Evolutionary conservation across 2,329 filamentous ascomycete species (phyloP), one percentile per base, ranked within the genome.

Genomic region (Ophiostoma australiae): DNA sequence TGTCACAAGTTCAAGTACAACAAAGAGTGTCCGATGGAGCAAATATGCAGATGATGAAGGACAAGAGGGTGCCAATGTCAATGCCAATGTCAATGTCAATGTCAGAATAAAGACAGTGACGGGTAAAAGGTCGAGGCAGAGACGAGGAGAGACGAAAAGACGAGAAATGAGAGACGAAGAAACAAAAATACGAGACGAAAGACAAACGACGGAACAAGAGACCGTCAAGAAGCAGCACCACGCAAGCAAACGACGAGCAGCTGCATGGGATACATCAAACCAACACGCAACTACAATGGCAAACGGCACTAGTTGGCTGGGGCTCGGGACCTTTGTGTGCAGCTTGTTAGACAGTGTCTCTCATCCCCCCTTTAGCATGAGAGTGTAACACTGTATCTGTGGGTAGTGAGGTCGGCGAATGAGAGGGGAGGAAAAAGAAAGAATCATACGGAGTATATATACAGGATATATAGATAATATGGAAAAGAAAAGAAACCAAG

Each of bases 301-400:
- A 61, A 61, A 61, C 58, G 27, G 17, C 58, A 61, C 58, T 61
- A 61, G 58, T 37, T 39, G 33, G 33, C 63, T 33, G 33, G 35
- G 31, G 17, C 33, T 66, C 63, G 63, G 31, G 35, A 66, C 63
- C 35, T 61, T 33, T 61, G 55, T 61, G 23, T 61, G 55, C 27
- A 15, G 58, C 58, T 61, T 33, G 58, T 61, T 61, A 61, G 58
- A 61, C 58, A 61, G 58, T 61, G 58, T 61, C 58, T 61, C 58
- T 61, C 52, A 58, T 27, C 44, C 44, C 44, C 41, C 55, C 55
- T 61, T 33, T 23, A 61, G 23, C 6, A 58, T 23, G 2, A 58
- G 58, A 61, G 27, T 61, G 58, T 61, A 58, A 61, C 58, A 61
- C 58, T 33, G 58, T 33, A 33, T n/a, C 58, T 61, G 61, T 66